Evolutionary conservation across 768 basidiomycete species (phyloP).

Genomic region (Leucocoprinus sp.): DNA sequence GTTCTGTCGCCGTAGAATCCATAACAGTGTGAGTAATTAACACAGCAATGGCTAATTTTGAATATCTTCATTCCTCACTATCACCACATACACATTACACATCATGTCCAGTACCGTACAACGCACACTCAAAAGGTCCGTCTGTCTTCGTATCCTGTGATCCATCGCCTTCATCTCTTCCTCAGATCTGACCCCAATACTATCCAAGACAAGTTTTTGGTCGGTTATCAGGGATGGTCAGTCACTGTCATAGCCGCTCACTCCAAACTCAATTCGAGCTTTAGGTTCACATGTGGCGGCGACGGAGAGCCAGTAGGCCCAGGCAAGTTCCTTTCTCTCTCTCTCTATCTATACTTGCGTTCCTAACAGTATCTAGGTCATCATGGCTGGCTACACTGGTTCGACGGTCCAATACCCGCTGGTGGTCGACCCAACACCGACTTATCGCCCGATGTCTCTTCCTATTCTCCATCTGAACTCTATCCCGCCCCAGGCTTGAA

Average conservation of each 20-base stretch:
- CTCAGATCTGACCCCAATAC: conserved; percentile 59
- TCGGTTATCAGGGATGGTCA: conserved; percentile 85
- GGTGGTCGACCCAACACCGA: conserved; percentile 71
- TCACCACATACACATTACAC: too few species aligned
- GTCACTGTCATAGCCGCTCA: conserved; percentile 15
- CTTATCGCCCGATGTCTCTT: conserved; percentile 73
- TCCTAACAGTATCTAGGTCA: too few species aligned
- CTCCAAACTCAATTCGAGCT: not conserved
- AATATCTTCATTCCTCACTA: conserved; percentile 3
- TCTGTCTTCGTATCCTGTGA: not conserved
- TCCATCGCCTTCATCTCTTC: not conserved
- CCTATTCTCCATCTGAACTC: conserved; percentile 63
- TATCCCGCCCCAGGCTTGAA: conserved; percentile 62
- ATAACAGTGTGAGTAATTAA: conserved; percentile 15
- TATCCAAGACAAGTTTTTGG: conserved; percentile 77
- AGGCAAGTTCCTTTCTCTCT: conserved; percentile 25
- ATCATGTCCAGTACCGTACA: conserved; percentile 22
- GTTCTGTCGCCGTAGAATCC: conserved; percentile 18
- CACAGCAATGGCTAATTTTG: too few species aligned
- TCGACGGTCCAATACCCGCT: conserved; percentile 54
- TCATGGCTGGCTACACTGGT: conserved; percentile 87
- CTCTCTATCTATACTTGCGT: not conserved
- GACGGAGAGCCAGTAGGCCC: conserved; percentile 63
- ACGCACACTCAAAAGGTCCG: conserved; percentile 36
- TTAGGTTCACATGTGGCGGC: conserved; percentile 65